Base-by-base conservation (phyloP, 1,284 basidiomycete genomes). In the Phaffia rhodozyma region DNA sequence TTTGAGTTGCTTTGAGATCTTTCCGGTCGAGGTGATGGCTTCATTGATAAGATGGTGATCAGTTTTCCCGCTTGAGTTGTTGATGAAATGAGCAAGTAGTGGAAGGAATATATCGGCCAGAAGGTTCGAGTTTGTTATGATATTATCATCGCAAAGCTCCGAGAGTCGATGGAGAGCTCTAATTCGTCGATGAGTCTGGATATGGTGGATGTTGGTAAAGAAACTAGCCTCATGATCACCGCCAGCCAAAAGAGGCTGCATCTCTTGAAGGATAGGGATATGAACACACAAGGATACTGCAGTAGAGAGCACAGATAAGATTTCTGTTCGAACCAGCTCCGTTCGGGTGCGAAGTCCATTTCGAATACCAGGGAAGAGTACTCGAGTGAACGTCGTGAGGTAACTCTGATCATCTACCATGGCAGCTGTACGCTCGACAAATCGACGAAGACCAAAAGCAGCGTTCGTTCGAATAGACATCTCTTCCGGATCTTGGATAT, bases 221-320 rank as follows among this genome's bases (percentile, higher is more conserved):
- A 98, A 94, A 73, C 87, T 93, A 32, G 91, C 92, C 74, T 98
- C 96, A 56, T 90, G 87, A 71, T 98, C 94, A 0, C 90, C 92
- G 21, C 81, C 84, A 4, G 88, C 89, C n/a, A 97, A 80, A 13
- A 98, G 78, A 13, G 84, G 80, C 7, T 77, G 81, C 84, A 97
- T 86, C 71, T 97, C 91, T 56, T 82, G 82, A 51, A 97, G 77
- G 1, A 81, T 75, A 0, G 76, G 73, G 25, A 91, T 78, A n/a
- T 78, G 74, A 2, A 80, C 76, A 68, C 88, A 90, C 65, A 81
- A 82, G 50, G 81, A 77, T 3, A 93, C 84, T 0, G 88, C 86
- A 68, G 86, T 82, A 0, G 87, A 84, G 66, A 97, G 77, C 20
- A 97, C 88, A 1, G 82, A 79, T 1, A 98, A 80, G 2, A 91